These are phyloP conservation scores for Vaccinium darrowii DNA, from an alignment of 148 eudicot species.

Conservation along the genomic window DNA sequence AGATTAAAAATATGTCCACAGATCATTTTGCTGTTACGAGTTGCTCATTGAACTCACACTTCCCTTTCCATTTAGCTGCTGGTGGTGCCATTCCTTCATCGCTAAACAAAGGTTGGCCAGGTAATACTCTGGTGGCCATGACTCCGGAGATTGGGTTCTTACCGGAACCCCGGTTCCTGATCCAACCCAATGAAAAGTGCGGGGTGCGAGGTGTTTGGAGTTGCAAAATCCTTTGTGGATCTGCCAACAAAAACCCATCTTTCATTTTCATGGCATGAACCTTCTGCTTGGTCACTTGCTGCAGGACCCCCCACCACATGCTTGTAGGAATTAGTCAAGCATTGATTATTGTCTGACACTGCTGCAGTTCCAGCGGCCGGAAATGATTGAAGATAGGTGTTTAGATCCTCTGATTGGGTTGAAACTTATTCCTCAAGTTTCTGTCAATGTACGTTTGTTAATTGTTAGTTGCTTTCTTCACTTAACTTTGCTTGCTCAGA, in stretches of 20 bases:
- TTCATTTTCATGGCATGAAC: neutral
- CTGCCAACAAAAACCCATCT: slow-evolving; percentile 1
- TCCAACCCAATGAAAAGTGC: neutral
- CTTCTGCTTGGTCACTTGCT: neutral
- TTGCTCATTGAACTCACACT: no score
- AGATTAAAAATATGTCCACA: no score
- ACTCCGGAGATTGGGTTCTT: no score
- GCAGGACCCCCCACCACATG: slow-evolving; percentile 9
- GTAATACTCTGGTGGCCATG: no score
- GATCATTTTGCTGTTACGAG: no score
- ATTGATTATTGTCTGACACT: neutral
- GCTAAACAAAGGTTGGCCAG: no score
- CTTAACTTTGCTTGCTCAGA: neutral
- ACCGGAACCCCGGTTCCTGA: no score
- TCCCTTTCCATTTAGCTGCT: no score
- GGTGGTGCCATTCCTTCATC: no score
- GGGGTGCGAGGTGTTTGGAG: neutral
- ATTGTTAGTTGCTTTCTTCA: neutral
- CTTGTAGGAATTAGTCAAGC: slow-evolving; percentile 3
- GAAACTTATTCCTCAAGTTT: neutral
- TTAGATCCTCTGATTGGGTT: neutral
- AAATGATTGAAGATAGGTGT: neutral
- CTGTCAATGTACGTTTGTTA: neutral
- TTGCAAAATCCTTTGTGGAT: neutral
- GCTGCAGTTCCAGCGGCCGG: neutral